Evolutionary conservation across 1,284 basidiomycete genomes (phyloP).

Genomic region (Cryptococcus sp.): DNA sequence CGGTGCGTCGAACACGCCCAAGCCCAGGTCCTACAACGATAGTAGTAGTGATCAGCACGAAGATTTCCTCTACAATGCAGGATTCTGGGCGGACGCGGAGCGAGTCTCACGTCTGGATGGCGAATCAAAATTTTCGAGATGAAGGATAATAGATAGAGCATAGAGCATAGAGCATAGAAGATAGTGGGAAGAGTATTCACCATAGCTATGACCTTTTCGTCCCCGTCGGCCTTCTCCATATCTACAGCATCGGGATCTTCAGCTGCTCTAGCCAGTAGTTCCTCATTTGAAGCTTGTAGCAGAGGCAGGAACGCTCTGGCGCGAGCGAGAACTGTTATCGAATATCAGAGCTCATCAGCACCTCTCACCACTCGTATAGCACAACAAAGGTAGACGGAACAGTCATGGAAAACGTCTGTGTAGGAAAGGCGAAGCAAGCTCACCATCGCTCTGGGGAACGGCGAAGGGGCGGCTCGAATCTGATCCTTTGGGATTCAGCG

Average conservation of each 20-base stretch:
- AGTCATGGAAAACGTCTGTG: too few relatives aligned
- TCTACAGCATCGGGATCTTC: slow-evolving; percentile 32
- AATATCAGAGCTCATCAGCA: neutral
- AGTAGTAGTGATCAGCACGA: neutral
- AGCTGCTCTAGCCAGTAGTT: slow-evolving; percentile 26
- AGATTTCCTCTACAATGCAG: neutral
- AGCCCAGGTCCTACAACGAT: slow-evolving; percentile 35
- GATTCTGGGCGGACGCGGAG: neutral
- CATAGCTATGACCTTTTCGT: slow-evolving; percentile 34
- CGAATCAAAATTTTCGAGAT: too few relatives aligned
- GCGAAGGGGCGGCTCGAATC: slow-evolving; percentile 11
- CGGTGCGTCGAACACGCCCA: slow-evolving; percentile 46
- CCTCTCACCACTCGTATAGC: neutral
- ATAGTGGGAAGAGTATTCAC: slow-evolving; percentile 14
- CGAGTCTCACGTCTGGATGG: neutral
- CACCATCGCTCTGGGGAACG: slow-evolving; percentile 25
- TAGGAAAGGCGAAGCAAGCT: too few relatives aligned
- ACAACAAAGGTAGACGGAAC: neutral
- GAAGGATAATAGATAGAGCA: neutral
- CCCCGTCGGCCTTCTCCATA: slow-evolving; percentile 33
- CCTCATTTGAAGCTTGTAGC: slow-evolving; percentile 35
- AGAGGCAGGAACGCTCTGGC: slow-evolving; percentile 44
- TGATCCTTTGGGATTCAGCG: slow-evolving; percentile 6
- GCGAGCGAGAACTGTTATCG: slow-evolving; percentile 33
- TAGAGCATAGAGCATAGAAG: neutral